A percentile compares a stretch with the other conserved stretches of the same genome.
Conservation (phyloP, 2,329 filamentous ascomycete species). For the Colletotrichum agaves region DNA sequence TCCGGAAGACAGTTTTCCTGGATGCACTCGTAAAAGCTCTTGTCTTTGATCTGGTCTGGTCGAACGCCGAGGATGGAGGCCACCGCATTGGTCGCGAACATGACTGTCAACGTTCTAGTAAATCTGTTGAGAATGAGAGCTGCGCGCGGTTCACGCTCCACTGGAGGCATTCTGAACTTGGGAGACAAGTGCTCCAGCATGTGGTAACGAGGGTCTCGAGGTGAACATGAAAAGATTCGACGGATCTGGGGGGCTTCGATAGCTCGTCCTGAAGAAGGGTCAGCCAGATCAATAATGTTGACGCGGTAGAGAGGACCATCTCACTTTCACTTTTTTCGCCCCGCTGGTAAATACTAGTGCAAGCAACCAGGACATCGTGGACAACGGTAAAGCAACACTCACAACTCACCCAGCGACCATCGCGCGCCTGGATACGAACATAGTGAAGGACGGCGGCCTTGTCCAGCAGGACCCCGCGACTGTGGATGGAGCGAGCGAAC, state of each 20-base stretch:
- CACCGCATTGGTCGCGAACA: slow-evolving; percentile 86
- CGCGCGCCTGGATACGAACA: slow-evolving; percentile 74
- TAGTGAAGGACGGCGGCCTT: slow-evolving; percentile 88
- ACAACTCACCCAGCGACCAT: slow-evolving; percentile 80
- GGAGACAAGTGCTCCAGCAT: slow-evolving; percentile 88
- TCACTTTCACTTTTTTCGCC: slow-evolving; percentile 80
- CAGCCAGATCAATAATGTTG: neutral
- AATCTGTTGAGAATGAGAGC: slow-evolving; percentile 89
- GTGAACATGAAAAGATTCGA: slow-evolving; percentile 82
- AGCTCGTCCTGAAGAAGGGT: slow-evolving; percentile 67
- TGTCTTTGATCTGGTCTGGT: slow-evolving; percentile 75
- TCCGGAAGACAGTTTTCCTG: slow-evolving; percentile 80
- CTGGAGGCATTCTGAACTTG: slow-evolving; percentile 76
- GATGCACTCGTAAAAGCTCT: slow-evolving; percentile 90
- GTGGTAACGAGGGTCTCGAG: slow-evolving; percentile 85
- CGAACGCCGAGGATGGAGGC: slow-evolving; percentile 79
- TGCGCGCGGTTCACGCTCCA: slow-evolving; percentile 80
- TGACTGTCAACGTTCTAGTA: slow-evolving; percentile 82
- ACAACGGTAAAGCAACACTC: slow-evolving; percentile 93
- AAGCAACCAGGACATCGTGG: slow-evolving; percentile 87
- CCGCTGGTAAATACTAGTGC: slow-evolving; percentile 79
- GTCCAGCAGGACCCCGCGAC: slow-evolving; percentile 78
- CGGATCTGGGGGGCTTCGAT: slow-evolving; percentile 82
- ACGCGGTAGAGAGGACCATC: neutral
- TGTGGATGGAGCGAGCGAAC: slow-evolving; percentile 78